Conservation (phyloP, 306 rosid genomes). For the Dalbergia cochinchinensis region DNA sequence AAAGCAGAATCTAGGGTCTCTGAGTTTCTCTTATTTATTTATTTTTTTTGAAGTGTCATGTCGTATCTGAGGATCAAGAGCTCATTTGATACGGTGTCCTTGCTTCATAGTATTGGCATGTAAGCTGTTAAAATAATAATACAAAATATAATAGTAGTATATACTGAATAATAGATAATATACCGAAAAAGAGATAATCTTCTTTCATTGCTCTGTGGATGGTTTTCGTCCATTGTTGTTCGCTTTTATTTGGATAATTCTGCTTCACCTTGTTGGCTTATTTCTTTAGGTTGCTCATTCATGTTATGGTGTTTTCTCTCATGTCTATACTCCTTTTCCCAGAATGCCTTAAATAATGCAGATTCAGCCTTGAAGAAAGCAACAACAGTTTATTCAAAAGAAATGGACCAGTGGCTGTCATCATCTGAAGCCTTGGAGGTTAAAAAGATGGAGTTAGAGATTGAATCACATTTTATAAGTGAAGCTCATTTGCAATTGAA, state of each 20-base stretch:
- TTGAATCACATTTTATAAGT: constrained; percentile 68
- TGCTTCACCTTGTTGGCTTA: constrained; percentile 17
- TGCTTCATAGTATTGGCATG: neutral
- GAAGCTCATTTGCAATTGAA: constrained; percentile 65
- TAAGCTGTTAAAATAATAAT: constrained; percentile 7
- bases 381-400: constrained; percentile 54
- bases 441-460: constrained; percentile 80
- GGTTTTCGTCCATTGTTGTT: neutral
- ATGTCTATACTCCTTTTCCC: constrained; percentile 24
- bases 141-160: constrained; percentile 3
- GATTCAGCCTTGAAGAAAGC: constrained; percentile 60
- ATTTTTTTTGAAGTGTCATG: neutral
- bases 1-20: neutral
- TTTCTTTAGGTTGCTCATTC: constrained; percentile 35
- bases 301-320: constrained; percentile 37
- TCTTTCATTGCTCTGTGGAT: constrained; percentile 4
- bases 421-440: constrained; percentile 75
- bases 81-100: neutral
- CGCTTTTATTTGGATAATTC: constrained; percentile 11
- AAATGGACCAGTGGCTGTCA: constrained; percentile 65
- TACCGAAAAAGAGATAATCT: neutral
- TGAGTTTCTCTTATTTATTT: no score
- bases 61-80: neutral
- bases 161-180: no score
- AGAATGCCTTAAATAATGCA: constrained; percentile 74